Evolutionary conservation across 257 asterid genomes (phyloP).

Genomic region (Rauvolfia tetraphylla): DNA sequence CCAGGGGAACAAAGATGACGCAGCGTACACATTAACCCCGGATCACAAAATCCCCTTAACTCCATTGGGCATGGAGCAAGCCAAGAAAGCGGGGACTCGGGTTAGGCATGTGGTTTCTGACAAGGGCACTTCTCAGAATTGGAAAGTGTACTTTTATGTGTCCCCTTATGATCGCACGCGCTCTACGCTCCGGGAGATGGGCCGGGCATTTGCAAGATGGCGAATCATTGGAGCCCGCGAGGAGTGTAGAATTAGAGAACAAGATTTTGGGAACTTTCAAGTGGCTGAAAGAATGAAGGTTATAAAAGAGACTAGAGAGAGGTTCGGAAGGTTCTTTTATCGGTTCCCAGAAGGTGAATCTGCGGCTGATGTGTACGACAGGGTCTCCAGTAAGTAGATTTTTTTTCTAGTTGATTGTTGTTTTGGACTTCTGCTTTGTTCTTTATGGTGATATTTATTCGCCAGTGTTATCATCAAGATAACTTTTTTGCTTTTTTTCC

Average conservation of each 20-base stretch:
- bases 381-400: slow-evolving; percentile 66
- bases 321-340: slow-evolving; percentile 81
- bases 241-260: slow-evolving; percentile 87
- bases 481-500: background rate
- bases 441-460: background rate
- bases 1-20: slow-evolving; percentile 72
- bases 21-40: slow-evolving; percentile 63
- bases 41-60: slow-evolving; percentile 80
- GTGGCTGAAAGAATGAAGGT: slow-evolving; percentile 74
- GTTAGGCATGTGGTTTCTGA: slow-evolving; percentile 53
- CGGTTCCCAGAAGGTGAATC: slow-evolving; percentile 95
- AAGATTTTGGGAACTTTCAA: slow-evolving; percentile 97
- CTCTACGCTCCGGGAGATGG: slow-evolving; percentile 78
- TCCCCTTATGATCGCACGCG: slow-evolving; percentile 84
- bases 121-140: slow-evolving; percentile 41
- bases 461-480: background rate
- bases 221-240: slow-evolving; percentile 74
- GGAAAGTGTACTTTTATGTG: slow-evolving; percentile 80
- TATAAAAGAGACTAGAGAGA: slow-evolving; percentile 79
- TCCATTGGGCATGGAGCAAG: slow-evolving; percentile 54
- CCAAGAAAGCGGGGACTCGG: slow-evolving; percentile 51
- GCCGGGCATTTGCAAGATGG: slow-evolving; percentile 57
- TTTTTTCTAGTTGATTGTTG: background rate
- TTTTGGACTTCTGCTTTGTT: background rate
- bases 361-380: slow-evolving; percentile 89